Percentiles rank a stretch among this genome's conserved stretches.
Evolutionary conservation across 139 green algal species (phyloP).

Genomic region (Yamagishiella unicocca): DNA sequence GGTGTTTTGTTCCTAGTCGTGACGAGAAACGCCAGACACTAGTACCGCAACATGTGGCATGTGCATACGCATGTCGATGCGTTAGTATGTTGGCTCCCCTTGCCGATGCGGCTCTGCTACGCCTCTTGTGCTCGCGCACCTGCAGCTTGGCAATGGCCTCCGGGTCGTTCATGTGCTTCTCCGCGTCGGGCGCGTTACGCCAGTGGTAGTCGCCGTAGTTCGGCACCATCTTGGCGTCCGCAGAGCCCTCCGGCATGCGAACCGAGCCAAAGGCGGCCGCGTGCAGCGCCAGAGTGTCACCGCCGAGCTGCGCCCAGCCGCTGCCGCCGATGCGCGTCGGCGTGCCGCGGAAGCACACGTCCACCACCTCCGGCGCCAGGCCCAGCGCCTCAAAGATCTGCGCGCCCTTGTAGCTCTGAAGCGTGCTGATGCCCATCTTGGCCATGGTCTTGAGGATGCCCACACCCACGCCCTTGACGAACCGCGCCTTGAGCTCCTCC

Average conservation of each 20-base stretch:
- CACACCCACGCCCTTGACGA: conserved; percentile 80
- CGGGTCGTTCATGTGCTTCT: conserved; percentile 96
- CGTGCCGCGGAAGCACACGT: conserved; percentile 91
- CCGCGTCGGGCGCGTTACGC: conserved; percentile 65
- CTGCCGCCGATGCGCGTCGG: conserved; percentile 85
- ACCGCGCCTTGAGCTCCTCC: conserved; percentile 78
- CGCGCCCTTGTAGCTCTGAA: conserved; percentile 97
- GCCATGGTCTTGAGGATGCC: conserved; percentile 84
- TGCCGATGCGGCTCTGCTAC: conserved; percentile 45
- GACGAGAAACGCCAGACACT: too few species aligned
- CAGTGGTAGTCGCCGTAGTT: conserved; percentile 92
- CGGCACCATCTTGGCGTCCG: conserved; percentile 69
- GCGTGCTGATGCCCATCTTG: conserved; percentile 98
- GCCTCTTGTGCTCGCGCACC: too few species aligned
- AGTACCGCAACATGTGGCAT: not conserved
- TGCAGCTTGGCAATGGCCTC: conserved; percentile 92
- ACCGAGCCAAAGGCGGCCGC: conserved; percentile 67
- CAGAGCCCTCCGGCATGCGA: conserved; percentile 56
- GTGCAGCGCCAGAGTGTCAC: conserved; percentile 85
- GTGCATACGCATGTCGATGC: too few species aligned
- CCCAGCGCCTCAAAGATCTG: conserved; percentile 98
- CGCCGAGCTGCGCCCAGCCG: conserved; percentile 69
- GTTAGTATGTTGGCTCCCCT: too few species aligned
- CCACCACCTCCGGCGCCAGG: conserved; percentile 85
- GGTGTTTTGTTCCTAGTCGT: too few species aligned